Evolutionary conservation across 768 basidiomycete species (phyloP).

Genomic region (Clathrus columnatus): DNA sequence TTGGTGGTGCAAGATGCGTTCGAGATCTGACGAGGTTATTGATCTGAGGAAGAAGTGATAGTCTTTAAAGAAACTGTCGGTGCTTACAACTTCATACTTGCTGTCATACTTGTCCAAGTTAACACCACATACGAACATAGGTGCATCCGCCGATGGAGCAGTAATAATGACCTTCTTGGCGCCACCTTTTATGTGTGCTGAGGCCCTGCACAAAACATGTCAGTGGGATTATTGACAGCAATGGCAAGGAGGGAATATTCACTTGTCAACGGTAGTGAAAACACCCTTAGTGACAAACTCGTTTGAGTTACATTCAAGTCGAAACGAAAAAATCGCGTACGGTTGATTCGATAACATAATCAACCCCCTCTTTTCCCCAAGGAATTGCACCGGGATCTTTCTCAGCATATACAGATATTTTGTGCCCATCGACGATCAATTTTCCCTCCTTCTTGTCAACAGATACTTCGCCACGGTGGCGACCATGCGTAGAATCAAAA

Average conservation of each 20-base stretch:
- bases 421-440: slow-evolving; percentile 74
- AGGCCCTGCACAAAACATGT: slow-evolving; percentile 44
- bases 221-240: slow-evolving; percentile 5
- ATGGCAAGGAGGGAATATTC: slow-evolving; percentile 15
- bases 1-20: slow-evolving; percentile 99
- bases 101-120: slow-evolving; percentile 91
- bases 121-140: slow-evolving; percentile 92
- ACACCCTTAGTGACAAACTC: slow-evolving; percentile 52
- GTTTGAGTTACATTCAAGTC: neutral
- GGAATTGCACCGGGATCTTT: slow-evolving; percentile 78
- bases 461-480: slow-evolving; percentile 65
- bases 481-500: slow-evolving; percentile 88
- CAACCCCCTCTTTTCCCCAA: slow-evolving; percentile 75
- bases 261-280: slow-evolving; percentile 94
- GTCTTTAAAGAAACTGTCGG: slow-evolving; percentile 1
- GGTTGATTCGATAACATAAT: slow-evolving; percentile 96
- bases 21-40: slow-evolving; percentile 55
- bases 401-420: slow-evolving; percentile 74
- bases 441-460: slow-evolving; percentile 82
- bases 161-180: slow-evolving; percentile 99
- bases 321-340: slow-evolving; percentile 26
- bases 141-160: slow-evolving; percentile 93
- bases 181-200: slow-evolving; percentile 91
- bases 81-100: slow-evolving; percentile 72
- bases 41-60: neutral